A percentile compares a stretch with the other conserved stretches of the same genome.
Conservation (phyloP, 164 flowering plant species). For the Vitis labrusca region DNA sequence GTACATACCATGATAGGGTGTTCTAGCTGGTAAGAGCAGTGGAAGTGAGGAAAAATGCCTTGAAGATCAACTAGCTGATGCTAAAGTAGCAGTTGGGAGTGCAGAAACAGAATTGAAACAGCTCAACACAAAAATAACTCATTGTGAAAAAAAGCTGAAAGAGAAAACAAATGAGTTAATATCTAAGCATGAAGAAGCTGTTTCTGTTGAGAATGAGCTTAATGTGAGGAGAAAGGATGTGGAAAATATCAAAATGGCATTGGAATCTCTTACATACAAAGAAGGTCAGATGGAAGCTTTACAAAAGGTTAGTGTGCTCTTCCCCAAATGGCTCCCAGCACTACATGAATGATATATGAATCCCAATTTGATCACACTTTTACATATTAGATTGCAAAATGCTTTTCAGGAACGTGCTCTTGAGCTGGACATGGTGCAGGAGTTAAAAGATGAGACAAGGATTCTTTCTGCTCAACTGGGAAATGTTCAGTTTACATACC, state of each 20-base stretch:
- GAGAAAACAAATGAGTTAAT: slow-evolving; percentile 65
- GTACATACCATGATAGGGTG: slow-evolving; percentile 53
- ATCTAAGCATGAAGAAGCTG: slow-evolving; percentile 82
- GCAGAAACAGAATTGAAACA: slow-evolving; percentile 88
- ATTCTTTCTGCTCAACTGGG: slow-evolving; percentile 63
- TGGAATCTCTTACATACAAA: slow-evolving; percentile 66
- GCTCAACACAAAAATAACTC: slow-evolving; percentile 71
- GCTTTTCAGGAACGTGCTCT: slow-evolving; percentile 60
- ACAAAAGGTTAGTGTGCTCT: slow-evolving; percentile 55
- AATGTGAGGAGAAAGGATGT: slow-evolving; percentile 54
- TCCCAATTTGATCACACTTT: background rate
- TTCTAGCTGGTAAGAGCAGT: slow-evolving; percentile 89
- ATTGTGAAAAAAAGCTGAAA: slow-evolving; percentile 74
- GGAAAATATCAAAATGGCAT: slow-evolving; percentile 44
- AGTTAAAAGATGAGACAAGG: slow-evolving; percentile 69
- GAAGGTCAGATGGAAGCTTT: slow-evolving; percentile 84
- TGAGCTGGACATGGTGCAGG: slow-evolving; percentile 69
- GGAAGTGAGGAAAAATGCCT: slow-evolving; percentile 95
- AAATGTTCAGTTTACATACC: slow-evolving; percentile 74
- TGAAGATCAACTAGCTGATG: slow-evolving; percentile 91
- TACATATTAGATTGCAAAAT: too few relatives aligned
- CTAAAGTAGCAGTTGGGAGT: slow-evolving; percentile 86
- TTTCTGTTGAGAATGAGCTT: slow-evolving; percentile 74
- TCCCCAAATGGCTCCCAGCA: background rate
- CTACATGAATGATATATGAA: background rate